Evolutionary conservation across 768 basidiomycete genomes (phyloP).

Genomic region (Tulasnella sp.): DNA sequence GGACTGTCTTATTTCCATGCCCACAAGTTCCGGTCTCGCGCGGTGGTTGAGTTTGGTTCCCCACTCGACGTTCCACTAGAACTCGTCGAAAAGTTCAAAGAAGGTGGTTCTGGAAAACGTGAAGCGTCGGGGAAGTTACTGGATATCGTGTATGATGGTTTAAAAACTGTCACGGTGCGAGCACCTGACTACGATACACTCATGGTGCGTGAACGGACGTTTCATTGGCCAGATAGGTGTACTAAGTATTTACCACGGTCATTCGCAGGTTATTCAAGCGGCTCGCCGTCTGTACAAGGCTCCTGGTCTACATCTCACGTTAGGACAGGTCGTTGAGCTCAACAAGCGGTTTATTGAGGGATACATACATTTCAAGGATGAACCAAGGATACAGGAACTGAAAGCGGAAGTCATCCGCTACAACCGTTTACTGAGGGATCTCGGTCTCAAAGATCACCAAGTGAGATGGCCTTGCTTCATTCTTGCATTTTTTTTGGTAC

Average conservation of each 20-base stretch:
- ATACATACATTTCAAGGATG: slow-evolving; percentile 84
- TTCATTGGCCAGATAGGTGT: background rate
- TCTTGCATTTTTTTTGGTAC: slow-evolving; percentile 11
- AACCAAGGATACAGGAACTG: slow-evolving; percentile 73
- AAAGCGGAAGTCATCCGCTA: slow-evolving; percentile 74
- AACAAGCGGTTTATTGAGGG: slow-evolving; percentile 88
- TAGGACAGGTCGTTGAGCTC: slow-evolving; percentile 91
- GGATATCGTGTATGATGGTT: slow-evolving; percentile 78
- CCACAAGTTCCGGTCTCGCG: slow-evolving; percentile 82
- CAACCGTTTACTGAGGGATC: slow-evolving; percentile 73
- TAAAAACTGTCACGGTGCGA: slow-evolving; percentile 91
- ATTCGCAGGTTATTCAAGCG: slow-evolving; percentile 77
- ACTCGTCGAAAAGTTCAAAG: slow-evolving; percentile 77
- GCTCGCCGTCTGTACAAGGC: slow-evolving; percentile 86
- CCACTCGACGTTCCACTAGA: slow-evolving; percentile 87
- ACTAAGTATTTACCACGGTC: slow-evolving; percentile 12
- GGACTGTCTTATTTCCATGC: slow-evolving; percentile 59
- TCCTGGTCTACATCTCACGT: slow-evolving; percentile 82
- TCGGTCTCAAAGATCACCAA: slow-evolving; percentile 91
- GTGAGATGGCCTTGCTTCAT: slow-evolving; percentile 28
- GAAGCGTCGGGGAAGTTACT: slow-evolving; percentile 83
- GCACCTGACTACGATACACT: slow-evolving; percentile 96
- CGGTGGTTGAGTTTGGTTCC: slow-evolving; percentile 91
- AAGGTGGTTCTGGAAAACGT: slow-evolving; percentile 76
- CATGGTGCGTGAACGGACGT: slow-evolving; percentile 51